Evolutionary conservation across 108 stramenopile genomes (phyloP), one percentile per base, ranked within the genome.

Genomic region (Fragilaria crotonensis): DNA sequence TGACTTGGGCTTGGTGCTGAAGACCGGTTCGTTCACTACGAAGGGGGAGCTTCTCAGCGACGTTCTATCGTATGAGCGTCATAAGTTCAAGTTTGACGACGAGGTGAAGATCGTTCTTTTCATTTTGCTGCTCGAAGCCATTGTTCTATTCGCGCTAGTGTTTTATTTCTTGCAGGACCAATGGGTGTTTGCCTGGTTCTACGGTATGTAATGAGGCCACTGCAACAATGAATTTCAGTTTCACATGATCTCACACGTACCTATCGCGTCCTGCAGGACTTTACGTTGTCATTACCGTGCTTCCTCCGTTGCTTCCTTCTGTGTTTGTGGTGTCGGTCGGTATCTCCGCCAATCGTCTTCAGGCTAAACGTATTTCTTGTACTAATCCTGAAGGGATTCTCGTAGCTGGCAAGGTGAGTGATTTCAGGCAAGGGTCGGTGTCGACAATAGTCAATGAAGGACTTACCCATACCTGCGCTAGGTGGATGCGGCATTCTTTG

Each of bases 331-430:
- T 85, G 17, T 73, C 75, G 20, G 80, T 82, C 21, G 84, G 80
- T 11, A 74, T 85, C 32, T 78, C 74, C 5, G 75, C 64, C 50
- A 62, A 72, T 9, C 80, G 84, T 28, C 73, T 88, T 44, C 59
- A 56, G 45, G 29, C 52, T 7, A 73, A 80, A 45, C 59, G 71
- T 30, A 78, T 92, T 46, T 67, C 79, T 30, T 88, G 86, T 54
- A 72, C 83, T 28, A 77, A 90, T 53, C 68, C 86, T 0, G 67
- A 66, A 25, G 72, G 73, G 5, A 84, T 93, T 44, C 74, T 87
- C 2, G 73, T 90, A 4, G 88, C 91, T 41, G 92, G 88, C 2
- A 89, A 89, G 54, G 89, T 93, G 5, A 64, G 17, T 46, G 11
- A 22, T 18, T 49, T 41, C 11, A 41, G 7, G 36, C 14, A 70